These are phyloP conservation scores for Thozetella sp. DNA, from an alignment of 495 filamentous ascomycete genomes.

Conservation along the genomic window DNA sequence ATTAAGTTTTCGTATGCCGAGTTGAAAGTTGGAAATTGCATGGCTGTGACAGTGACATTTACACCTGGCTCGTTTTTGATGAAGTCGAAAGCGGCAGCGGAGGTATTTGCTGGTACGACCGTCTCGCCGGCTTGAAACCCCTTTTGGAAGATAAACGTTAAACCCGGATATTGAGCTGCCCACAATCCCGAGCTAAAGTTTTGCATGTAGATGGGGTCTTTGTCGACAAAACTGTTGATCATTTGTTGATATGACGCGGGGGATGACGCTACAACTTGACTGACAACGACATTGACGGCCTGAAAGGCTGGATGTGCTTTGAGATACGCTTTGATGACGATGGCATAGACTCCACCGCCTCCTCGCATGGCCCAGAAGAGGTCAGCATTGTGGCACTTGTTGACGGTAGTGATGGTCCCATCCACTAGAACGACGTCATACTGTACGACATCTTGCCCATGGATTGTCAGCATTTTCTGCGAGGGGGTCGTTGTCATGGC, in stretches of 20 bases:
- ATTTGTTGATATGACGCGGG: not conserved
- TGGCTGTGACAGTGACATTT: not conserved
- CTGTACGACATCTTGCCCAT: not conserved
- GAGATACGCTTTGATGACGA: not conserved
- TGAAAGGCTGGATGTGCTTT: not conserved
- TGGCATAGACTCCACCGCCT: not conserved
- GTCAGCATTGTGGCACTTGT: not conserved
- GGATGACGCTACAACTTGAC: not conserved
- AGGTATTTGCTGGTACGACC: not conserved
- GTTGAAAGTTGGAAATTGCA: not conserved
- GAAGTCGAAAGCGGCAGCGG: not conserved
- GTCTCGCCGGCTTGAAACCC: not conserved
- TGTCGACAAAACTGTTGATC: not conserved
- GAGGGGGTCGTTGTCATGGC: not conserved
- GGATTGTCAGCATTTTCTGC: not conserved
- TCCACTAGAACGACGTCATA: not conserved
- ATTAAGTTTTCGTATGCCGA: not conserved
- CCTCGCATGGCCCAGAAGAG: not conserved
- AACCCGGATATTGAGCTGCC: not conserved
- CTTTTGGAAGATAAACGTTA: not conserved
- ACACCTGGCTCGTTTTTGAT: not conserved
- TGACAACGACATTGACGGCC: not conserved
- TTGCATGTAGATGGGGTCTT: not conserved
- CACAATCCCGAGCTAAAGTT: not conserved
- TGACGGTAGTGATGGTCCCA: not conserved